Evolutionary conservation across 2,329 filamentous ascomycete genomes (phyloP).

Genomic region (Calonectria hongkongensis): DNA sequence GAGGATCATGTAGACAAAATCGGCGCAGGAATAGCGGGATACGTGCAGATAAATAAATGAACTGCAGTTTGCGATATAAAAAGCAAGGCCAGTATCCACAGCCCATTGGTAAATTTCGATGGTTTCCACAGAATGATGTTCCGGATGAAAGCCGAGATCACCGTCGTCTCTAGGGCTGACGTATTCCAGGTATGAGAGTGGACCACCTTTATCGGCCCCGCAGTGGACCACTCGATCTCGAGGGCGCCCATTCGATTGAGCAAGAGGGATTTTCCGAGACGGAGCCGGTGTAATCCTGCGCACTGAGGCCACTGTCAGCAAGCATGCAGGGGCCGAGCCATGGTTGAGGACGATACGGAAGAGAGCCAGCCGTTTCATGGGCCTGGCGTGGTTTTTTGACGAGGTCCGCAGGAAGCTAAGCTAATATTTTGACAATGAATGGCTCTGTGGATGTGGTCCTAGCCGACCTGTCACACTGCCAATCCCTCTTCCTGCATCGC

Average conservation of each 20-base stretch:
- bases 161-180: conserved; percentile 12
- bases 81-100: too few species aligned
- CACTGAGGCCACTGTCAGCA: background rate
- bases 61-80: too few species aligned
- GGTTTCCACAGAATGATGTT: background rate
- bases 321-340: background rate
- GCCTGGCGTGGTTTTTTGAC: background rate
- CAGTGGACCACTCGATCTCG: conserved; percentile 19
- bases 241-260: background rate
- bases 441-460: conserved; percentile 9
- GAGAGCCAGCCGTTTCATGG: conserved; percentile 31
- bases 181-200: conserved; percentile 12
- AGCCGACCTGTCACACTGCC: background rate
- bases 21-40: too few species aligned
- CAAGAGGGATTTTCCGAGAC: conserved; percentile 11
- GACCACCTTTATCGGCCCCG: conserved; percentile 12
- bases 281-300: background rate
- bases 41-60: too few species aligned
- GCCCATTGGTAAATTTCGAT: too few species aligned
- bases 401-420: conserved; percentile 7
- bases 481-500: background rate
- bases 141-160: conserved; percentile 15
- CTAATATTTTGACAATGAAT: conserved; percentile 2
- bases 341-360: conserved; percentile 2
- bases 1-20: too few species aligned